Percentiles rank a stretch among this genome's conserved stretches.
phyloP scores from a whole-genome alignment of 345 rosid genomes.

The Brassica carinata region DNA sequence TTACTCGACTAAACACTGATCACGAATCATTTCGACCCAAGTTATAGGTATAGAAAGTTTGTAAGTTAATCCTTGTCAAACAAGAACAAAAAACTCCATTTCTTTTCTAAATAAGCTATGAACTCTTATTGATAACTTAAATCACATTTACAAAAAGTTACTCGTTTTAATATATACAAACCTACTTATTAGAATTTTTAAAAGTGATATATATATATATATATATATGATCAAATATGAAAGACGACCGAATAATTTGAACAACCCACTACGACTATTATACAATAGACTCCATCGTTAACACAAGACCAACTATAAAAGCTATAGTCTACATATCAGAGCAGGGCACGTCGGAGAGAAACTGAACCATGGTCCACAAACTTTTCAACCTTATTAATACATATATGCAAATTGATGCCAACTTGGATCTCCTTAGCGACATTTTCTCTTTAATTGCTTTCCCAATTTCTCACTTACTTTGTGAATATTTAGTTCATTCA shows the following conservation, averaged over 20 bases:
- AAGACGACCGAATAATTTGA: slow-evolving; percentile 27
- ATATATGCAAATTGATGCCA: slow-evolving; percentile 6
- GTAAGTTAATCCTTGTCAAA: background rate
- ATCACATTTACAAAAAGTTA: background rate
- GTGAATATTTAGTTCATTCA: slow-evolving; percentile 11
- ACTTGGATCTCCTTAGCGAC: slow-evolving; percentile 5
- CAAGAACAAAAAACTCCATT: background rate
- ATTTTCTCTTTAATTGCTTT: slow-evolving; percentile 23
- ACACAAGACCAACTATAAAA: slow-evolving; percentile 5
- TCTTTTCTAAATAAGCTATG: background rate
- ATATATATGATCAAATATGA: background rate
- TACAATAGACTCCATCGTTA: background rate
- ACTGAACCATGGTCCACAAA: slow-evolving; percentile 11
- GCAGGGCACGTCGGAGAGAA: slow-evolving; percentile 26
- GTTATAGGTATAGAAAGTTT: background rate
- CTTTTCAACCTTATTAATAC: background rate
- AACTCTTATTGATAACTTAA: background rate
- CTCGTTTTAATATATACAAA: background rate
- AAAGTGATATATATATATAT: background rate
- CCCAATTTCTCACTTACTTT: slow-evolving; percentile 22
- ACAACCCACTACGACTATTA: slow-evolving; percentile 27
- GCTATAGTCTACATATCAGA: slow-evolving; percentile 12
- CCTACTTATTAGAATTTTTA: background rate
- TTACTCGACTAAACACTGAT: background rate
- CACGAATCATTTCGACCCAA: background rate